A percentile compares a stretch with the other conserved stretches of the same genome.
phyloP scores from a whole-genome alignment of 1,139 yeast genomes.

The Saccharomycopsis hybrid region DNA sequence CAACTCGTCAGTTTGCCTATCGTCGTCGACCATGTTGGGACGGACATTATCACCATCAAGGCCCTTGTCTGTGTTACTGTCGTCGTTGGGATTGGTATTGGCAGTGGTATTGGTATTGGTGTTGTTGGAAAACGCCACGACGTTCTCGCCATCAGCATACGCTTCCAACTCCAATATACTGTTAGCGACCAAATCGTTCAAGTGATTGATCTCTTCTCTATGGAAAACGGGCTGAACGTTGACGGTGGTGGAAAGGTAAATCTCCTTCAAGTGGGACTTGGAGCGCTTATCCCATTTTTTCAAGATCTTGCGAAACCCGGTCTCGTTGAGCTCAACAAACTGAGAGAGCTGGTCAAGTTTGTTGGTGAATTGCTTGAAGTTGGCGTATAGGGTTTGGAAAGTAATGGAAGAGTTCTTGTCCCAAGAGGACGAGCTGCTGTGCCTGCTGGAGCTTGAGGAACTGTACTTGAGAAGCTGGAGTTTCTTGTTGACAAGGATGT shows the following conservation, averaged over 20 bases:
- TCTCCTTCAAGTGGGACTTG: constrained; percentile 87
- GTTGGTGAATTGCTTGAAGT: constrained; percentile 81
- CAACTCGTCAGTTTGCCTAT: constrained; percentile 51
- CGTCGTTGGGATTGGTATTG: no score
- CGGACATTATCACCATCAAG: no score
- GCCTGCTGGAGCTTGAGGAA: no score
- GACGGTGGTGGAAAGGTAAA: constrained; percentile 86
- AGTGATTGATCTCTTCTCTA: constrained; percentile 74
- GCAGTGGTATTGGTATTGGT: no score
- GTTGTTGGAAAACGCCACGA: background rate
- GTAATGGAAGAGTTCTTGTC: constrained; percentile 40
- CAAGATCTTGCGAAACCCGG: constrained; percentile 90
- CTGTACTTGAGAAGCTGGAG: constrained; percentile 37
- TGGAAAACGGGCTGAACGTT: constrained; percentile 96
- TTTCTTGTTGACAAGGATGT: constrained; percentile 69
- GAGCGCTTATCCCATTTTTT: constrained; percentile 98
- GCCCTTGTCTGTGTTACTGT: constrained; percentile 17
- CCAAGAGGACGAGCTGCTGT: constrained; percentile 21
- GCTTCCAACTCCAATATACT: constrained; percentile 81
- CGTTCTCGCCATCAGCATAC: constrained; percentile 68
- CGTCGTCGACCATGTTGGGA: constrained; percentile 22
- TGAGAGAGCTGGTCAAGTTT: constrained; percentile 86
- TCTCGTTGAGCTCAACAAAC: constrained; percentile 87
- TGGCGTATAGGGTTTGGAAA: constrained; percentile 69
- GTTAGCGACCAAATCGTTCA: constrained; percentile 76